phyloP scores from a whole-genome alignment of 768 basidiomycete species.

The Mycena epipterygia region DNA sequence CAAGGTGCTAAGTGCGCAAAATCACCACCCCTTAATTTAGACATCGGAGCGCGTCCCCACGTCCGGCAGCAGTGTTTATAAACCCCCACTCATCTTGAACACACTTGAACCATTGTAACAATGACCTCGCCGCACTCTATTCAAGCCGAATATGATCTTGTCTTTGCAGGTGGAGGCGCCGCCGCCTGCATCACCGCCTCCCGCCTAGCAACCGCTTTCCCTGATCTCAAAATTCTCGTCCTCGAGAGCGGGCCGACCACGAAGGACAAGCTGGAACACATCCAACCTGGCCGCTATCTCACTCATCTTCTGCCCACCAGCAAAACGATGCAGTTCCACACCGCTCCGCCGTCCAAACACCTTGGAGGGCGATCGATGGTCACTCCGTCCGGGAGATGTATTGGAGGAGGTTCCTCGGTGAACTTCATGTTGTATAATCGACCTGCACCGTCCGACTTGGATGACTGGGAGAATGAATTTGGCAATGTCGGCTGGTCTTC shows the following conservation, averaged over 20 bases:
- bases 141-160: not conserved
- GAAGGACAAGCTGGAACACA: constrained; percentile 48
- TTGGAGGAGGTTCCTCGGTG: constrained; percentile 61
- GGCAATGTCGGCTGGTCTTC: constrained; percentile 43
- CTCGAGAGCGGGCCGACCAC: constrained; percentile 57
- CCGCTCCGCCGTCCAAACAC: constrained; percentile 45
- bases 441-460: constrained; percentile 44
- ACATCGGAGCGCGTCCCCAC: too few species aligned
- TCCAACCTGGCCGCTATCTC: constrained; percentile 52
- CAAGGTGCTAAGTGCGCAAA: too few species aligned
- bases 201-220: constrained; percentile 54
- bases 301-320: constrained; percentile 47
- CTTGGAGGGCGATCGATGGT: constrained; percentile 44
- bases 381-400: constrained; percentile 48
- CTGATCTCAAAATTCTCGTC: constrained; percentile 56
- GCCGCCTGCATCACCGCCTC: constrained; percentile 54
- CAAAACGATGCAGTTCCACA: constrained; percentile 49
- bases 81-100: too few species aligned
- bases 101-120: not conserved
- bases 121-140: not conserved
- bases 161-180: constrained; percentile 49
- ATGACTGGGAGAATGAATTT: constrained; percentile 41
- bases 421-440: constrained; percentile 47
- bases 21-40: too few species aligned
- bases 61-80: too few species aligned